Evolutionary conservation across 768 basidiomycete species (phyloP), one percentile per base, ranked within the genome.

Genomic region (Tephrocybe sp.): DNA sequence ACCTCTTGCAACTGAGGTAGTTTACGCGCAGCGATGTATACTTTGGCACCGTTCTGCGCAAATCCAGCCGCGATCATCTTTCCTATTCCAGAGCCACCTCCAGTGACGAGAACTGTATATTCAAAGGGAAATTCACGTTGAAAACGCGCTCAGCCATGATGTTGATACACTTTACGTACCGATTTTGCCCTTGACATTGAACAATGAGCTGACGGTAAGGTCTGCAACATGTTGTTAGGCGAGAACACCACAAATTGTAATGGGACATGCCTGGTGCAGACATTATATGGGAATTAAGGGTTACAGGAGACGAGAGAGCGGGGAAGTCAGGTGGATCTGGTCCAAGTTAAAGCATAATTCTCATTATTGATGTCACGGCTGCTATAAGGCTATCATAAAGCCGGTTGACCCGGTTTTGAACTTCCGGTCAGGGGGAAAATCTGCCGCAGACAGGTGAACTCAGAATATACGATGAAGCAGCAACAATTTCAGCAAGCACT

Each of bases 11-110:
- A 74, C 58, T 86, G 85, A 16, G 73, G 63, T 69, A 90, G 88
- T 63, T 91, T 93, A 47, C 92, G 76, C 10, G 89, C 84, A 12
- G 92, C 91, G 56, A 94, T 92, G 69, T 94, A 93, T 34, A 95
- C 92, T 57, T 82, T 86, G 27, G 86, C 89, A 11, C 92, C 92
- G 59, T 94, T 93, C 67, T 85, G 80, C 1, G 86, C 88, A 57
- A 91, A 85, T 1, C 88, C 84, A 0, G 81, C 71, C 19, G 92
- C 90, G 58, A 94, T 91, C 79, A 90, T 86, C 60, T 80, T 83
- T 7, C 91, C 91, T 38, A 94, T 80, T 1, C 91, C 91, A 33
- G 86, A 85, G 41, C 87, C 82, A 18, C 91, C 91, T 2, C 91
- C 91, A 1, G 89, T 92, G 16, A 91, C 79, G 39, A 91, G 79